A percentile compares a stretch with the other conserved stretches of the same genome.
phyloP scores from a whole-genome alignment of 352 stramenopile genomes.

The Pythium pectinolyticum region DNA sequence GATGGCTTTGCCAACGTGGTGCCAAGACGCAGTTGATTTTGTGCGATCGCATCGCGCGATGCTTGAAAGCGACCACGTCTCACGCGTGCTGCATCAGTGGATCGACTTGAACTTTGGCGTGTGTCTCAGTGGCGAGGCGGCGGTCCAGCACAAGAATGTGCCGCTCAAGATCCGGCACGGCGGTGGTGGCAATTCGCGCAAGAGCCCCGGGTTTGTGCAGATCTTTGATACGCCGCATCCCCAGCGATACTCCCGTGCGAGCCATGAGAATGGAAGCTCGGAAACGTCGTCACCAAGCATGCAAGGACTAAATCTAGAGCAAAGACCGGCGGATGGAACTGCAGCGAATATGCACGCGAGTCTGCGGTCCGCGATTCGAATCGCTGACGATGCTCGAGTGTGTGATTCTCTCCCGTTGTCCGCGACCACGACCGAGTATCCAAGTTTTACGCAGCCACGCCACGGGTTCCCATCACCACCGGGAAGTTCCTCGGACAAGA shows the following conservation, averaged over 20 bases:
- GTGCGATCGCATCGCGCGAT: slow-evolving; percentile 88
- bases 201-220: slow-evolving; percentile 79
- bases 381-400: slow-evolving; percentile 21
- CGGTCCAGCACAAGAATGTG: slow-evolving; percentile 91
- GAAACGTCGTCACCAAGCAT: too few relatives aligned
- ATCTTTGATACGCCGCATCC: slow-evolving; percentile 41
- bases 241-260: too few relatives aligned
- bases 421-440: slow-evolving; percentile 4
- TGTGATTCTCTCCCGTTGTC: slow-evolving; percentile 9
- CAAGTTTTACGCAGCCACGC: not conserved
- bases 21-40: slow-evolving; percentile 64
- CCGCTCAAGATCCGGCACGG: slow-evolving; percentile 48
- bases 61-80: slow-evolving; percentile 91
- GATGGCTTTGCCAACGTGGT: slow-evolving; percentile 80
- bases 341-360: not conserved
- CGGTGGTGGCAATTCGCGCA: slow-evolving; percentile 26
- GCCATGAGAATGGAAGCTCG: too few relatives aligned
- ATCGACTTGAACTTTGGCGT: slow-evolving; percentile 97
- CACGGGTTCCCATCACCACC: slow-evolving; percentile 17
- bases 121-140: slow-evolving; percentile 70
- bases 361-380: slow-evolving; percentile 18
- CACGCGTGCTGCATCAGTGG: slow-evolving; percentile 87
- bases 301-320: too few relatives aligned
- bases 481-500: slow-evolving; percentile 9
- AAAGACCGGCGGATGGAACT: too few relatives aligned